phyloP scores from a whole-genome alignment of 371 early-diverging fungal genomes.

The Mucor piriformis region DNA sequence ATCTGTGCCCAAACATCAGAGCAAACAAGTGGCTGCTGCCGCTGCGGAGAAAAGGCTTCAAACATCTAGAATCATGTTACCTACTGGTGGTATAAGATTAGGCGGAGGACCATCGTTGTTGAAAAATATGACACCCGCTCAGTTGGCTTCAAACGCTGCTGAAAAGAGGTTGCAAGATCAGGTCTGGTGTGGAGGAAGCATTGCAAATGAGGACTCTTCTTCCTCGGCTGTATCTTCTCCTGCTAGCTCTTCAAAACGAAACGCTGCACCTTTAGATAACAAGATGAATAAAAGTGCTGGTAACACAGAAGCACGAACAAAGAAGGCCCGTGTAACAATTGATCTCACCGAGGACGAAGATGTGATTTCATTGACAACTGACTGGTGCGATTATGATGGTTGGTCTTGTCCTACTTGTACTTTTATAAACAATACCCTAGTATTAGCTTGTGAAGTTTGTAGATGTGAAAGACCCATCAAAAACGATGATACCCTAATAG shows the following conservation, averaged over 20 bases:
- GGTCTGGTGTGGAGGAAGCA: constrained; percentile 61
- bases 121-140: constrained; percentile 23
- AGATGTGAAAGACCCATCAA: constrained; percentile 16
- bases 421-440: constrained; percentile 30
- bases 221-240: neutral
- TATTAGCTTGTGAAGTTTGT: constrained; percentile 37
- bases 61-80: constrained; percentile 45
- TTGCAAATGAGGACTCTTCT: neutral
- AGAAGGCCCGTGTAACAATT: constrained; percentile 1
- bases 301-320: neutral
- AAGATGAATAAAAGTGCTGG: neutral
- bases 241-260: constrained; percentile 10
- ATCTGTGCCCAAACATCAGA: constrained; percentile 13
- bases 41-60: constrained; percentile 57
- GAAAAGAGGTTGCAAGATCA: constrained; percentile 54
- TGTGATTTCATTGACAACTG: neutral
- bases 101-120: constrained; percentile 35
- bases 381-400: neutral
- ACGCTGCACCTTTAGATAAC: neutral
- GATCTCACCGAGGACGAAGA: neutral
- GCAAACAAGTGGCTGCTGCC: constrained; percentile 35
- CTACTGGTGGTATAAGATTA: constrained; percentile 52
- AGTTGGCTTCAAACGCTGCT: constrained; percentile 60
- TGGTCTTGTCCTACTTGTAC: constrained; percentile 43
- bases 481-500: neutral